These are phyloP conservation scores for Ploettnerulaceae sp. DNA, from an alignment of 2,329 filamentous ascomycete genomes.

Conservation along the genomic window DNA sequence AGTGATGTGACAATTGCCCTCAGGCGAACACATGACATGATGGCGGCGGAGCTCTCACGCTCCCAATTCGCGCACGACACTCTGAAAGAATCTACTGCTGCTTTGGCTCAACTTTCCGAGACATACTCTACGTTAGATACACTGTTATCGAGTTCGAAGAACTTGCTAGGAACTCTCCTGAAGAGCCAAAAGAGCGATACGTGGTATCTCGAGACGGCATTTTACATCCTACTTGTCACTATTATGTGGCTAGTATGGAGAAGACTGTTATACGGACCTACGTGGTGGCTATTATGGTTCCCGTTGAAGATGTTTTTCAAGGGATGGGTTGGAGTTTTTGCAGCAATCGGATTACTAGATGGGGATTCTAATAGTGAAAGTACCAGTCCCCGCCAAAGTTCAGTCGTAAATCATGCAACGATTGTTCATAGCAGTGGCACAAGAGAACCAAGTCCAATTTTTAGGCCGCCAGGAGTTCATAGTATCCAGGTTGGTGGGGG, in stretches of 20 bases:
- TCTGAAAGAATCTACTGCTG: slow-evolving; percentile 75
- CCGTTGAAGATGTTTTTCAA: slow-evolving; percentile 67
- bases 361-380: slow-evolving; percentile 5
- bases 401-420: slow-evolving; percentile 10
- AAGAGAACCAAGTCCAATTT: slow-evolving; percentile 13
- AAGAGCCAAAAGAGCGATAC: slow-evolving; percentile 92
- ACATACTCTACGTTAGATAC: slow-evolving; percentile 76
- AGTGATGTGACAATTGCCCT: slow-evolving; percentile 81
- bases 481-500: slow-evolving; percentile 46
- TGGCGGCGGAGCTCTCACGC: slow-evolving; percentile 77
- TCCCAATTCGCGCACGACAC: slow-evolving; percentile 89
- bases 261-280: slow-evolving; percentile 78
- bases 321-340: slow-evolving; percentile 50
- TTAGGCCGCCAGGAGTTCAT: slow-evolving; percentile 32
- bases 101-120: slow-evolving; percentile 74
- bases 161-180: slow-evolving; percentile 72
- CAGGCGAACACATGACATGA: slow-evolving; percentile 78
- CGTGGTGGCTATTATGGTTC: slow-evolving; percentile 84
- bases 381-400: slow-evolving; percentile 22
- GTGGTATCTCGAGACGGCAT: slow-evolving; percentile 90
- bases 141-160: slow-evolving; percentile 68
- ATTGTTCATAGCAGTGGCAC: slow-evolving; percentile 23
- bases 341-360: slow-evolving; percentile 42
- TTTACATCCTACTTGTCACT: slow-evolving; percentile 75
- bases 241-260: slow-evolving; percentile 83